Evolutionary conservation across 176 grass and related monocot genomes (phyloP).

Genomic region (Elymus sibiricus): DNA sequence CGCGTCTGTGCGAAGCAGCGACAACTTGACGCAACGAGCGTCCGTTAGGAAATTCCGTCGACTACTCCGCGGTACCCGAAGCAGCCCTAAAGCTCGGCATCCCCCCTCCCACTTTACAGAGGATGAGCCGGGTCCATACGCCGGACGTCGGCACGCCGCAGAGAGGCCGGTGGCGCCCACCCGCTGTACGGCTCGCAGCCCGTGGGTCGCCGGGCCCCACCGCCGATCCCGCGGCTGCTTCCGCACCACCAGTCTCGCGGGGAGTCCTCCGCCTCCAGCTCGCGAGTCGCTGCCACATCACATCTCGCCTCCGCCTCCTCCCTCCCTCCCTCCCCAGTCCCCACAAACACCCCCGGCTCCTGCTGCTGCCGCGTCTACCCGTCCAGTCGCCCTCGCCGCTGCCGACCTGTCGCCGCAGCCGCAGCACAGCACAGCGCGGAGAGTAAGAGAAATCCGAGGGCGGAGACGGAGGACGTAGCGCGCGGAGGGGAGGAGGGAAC

Average conservation of each 20-base stretch:
- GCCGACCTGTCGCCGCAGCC: neutral
- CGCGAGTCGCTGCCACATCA: slow-evolving; percentile 5
- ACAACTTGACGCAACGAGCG: too few relatives aligned
- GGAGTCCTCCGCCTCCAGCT: neutral
- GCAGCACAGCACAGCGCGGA: neutral
- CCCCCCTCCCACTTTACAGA: neutral
- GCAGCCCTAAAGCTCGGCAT: neutral
- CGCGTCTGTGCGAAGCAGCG: too few relatives aligned
- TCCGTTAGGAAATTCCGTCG: too few relatives aligned
- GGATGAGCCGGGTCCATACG: neutral
- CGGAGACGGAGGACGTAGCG: neutral
- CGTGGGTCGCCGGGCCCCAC: slow-evolving; percentile 11
- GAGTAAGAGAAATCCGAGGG: neutral
- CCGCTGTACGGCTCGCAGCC: neutral
- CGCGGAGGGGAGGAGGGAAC: neutral
- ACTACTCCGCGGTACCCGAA: neutral
- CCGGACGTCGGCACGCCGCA: neutral
- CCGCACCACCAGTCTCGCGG: slow-evolving; percentile 26
- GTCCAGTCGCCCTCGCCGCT: neutral
- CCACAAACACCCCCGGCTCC: neutral
- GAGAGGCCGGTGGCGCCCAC: fast-evolving
- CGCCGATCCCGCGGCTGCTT: neutral
- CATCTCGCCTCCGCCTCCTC: slow-evolving; percentile 1
- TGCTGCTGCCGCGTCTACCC: neutral
- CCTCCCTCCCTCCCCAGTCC: too few relatives aligned